A percentile compares a stretch with the other conserved stretches of the same genome.
These are phyloP conservation scores for Lagerstroemia fauriei DNA, from an alignment of 441 rosid species.

Conservation along the genomic window DNA sequence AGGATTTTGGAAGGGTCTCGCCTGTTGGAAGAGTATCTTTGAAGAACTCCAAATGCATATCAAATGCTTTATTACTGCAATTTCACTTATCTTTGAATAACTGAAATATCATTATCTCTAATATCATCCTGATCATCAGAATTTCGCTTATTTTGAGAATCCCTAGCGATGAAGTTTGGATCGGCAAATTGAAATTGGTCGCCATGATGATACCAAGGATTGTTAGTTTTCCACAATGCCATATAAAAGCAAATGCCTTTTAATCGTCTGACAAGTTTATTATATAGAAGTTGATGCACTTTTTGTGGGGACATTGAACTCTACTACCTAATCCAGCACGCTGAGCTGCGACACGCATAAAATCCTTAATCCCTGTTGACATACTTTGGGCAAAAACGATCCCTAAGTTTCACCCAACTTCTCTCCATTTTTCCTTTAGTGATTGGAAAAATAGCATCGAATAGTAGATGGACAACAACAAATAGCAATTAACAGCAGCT, in stretches of 20 bases:
- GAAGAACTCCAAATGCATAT: background rate
- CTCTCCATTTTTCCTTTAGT: background rate
- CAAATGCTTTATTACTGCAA: background rate
- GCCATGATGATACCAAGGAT: background rate
- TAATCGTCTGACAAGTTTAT: background rate
- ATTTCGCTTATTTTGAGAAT: background rate
- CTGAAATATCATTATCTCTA: background rate
- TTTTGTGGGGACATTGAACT: background rate
- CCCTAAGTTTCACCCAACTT: background rate
- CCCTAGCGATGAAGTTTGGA: background rate
- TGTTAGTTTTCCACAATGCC: background rate
- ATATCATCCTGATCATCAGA: background rate
- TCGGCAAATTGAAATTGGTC: background rate
- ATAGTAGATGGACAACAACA: too few relatives aligned
- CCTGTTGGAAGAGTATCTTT: background rate
- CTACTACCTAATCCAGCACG: background rate
- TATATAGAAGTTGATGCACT: background rate
- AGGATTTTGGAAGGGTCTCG: background rate
- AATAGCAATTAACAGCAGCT: too few relatives aligned
- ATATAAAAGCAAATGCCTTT: background rate
- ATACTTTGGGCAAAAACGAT: background rate
- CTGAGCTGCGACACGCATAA: background rate
- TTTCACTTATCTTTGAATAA: too few relatives aligned
- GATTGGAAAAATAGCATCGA: too few relatives aligned
- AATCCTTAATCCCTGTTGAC: background rate